Base-by-base conservation (phyloP, 1,284 basidiomycete species). In the Sanguinoderma infundibulare region DNA sequence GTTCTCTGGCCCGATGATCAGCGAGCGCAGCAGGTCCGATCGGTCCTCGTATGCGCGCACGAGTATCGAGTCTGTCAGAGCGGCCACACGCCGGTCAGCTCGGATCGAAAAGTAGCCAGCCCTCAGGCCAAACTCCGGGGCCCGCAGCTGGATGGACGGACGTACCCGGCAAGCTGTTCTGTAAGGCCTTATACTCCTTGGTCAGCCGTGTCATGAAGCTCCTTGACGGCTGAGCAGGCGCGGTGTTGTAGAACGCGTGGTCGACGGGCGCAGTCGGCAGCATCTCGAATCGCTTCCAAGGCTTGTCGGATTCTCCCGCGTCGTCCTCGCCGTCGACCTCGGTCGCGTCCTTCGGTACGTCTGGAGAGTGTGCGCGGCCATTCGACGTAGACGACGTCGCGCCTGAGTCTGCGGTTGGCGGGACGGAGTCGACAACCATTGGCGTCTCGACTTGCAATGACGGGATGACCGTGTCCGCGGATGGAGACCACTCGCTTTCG, bases 1-100 rank as follows among this genome's bases (percentile, higher is more conserved):
- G 62, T 96, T 96, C 70, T 93, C 88, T 60, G 95, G 94, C 12
- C 96, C 96, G 66, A 98, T 90, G 68, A 98, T 98, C 58, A 98
- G 81, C 67, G 87, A 93, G 36, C 96, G 86, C 61, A 98, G 75
- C 28, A 98, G 83, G 77, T 98, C 96, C 39, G 87, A 82, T 24
- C 96, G 86, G 72, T 97, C 92, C 74, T 92, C 91, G 65, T 85
- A 92, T 39, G 86, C 86, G 62, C 89, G 83, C 57, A 92, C 87
- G 61, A 91, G 68, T 61, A 92, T 90, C 17, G 87, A 86, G 63
- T 91, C 91, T 87, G 20, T 32, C 14, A 14, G 32, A 36, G 32
- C 28, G 22, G 3, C 20, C 28, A 20, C 22, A 24, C 28, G 52
- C 22, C 32, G n/a, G 49, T 35, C 24, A 39, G 22, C 17, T 17